Evolutionary conservation across 768 basidiomycete genomes (phyloP).

Genomic region (Pulveroboletus ravenelii): DNA sequence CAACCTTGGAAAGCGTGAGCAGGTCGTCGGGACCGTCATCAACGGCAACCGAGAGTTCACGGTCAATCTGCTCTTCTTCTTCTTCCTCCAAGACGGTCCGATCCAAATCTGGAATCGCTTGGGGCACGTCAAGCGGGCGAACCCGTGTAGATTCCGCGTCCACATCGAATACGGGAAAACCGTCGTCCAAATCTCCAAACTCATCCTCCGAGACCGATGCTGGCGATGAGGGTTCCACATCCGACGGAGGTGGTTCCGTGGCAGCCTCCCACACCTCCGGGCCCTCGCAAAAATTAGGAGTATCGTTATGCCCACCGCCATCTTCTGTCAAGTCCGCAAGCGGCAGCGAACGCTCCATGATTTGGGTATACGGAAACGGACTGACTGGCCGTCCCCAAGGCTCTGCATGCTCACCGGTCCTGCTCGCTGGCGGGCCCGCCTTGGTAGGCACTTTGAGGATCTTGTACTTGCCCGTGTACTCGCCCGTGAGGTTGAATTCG

Average conservation of each 20-base stretch:
- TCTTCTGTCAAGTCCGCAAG: conserved; percentile 10
- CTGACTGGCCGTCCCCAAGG: conserved; percentile 69
- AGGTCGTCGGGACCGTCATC: conserved; percentile 12
- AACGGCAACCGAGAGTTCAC: conserved; percentile 31
- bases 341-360: conserved; percentile 28
- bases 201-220: conserved; percentile 15
- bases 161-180: conserved; percentile 13
- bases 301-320: background rate
- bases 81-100: conserved; percentile 20
- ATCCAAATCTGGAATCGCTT: conserved; percentile 9
- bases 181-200: conserved; percentile 15
- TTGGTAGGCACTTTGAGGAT: conserved; percentile 56
- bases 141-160: conserved; percentile 16
- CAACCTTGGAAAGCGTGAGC: background rate
- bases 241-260: conserved; percentile 20
- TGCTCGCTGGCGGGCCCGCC: conserved; percentile 52
- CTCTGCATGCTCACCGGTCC: conserved; percentile 37
- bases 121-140: background rate
- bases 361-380: conserved; percentile 49
- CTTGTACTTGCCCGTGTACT: conserved; percentile 65
- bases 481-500: conserved; percentile 40
- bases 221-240: conserved; percentile 6
- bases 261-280: conserved; percentile 16
- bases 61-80: conserved; percentile 32
- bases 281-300: background rate